Conservation (phyloP, 192 early-diverging fungal genomes). For the Backusella liffmaniae region DNA sequence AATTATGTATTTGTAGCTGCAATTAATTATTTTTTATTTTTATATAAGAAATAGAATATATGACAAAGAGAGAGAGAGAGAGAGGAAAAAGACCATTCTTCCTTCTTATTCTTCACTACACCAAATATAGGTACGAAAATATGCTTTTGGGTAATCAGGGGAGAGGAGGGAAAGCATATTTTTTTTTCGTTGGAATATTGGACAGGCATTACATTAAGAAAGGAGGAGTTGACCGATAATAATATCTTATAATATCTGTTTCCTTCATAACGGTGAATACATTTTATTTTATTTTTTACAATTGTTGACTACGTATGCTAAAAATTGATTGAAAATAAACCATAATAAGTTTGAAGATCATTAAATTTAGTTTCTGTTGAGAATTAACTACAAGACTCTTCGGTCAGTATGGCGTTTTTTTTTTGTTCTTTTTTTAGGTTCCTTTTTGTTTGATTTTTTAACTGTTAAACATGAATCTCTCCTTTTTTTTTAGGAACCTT, state of each 20-base stretch:
- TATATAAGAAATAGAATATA: not conserved
- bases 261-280: not conserved
- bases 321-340: not conserved
- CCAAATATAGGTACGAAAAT: not conserved
- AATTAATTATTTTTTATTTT: not conserved
- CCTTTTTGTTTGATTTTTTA: not conserved
- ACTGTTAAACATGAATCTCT: not conserved
- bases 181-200: not conserved
- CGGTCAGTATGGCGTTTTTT: not conserved
- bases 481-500: not conserved
- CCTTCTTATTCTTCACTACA: not conserved
- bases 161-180: not conserved
- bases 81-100: not conserved
- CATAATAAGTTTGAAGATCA: not conserved
- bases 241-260: not conserved
- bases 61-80: not conserved
- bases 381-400: not conserved
- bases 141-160: not conserved
- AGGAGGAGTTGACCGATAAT: not conserved
- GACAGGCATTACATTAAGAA: not conserved
- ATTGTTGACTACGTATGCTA: not conserved
- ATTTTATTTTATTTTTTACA: not conserved
- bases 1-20: not conserved
- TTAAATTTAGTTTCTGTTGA: not conserved
- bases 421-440: not conserved